Evolutionary conservation across 805 yeast species (phyloP).

Genomic region (Metschnikowia arizonensis): DNA sequence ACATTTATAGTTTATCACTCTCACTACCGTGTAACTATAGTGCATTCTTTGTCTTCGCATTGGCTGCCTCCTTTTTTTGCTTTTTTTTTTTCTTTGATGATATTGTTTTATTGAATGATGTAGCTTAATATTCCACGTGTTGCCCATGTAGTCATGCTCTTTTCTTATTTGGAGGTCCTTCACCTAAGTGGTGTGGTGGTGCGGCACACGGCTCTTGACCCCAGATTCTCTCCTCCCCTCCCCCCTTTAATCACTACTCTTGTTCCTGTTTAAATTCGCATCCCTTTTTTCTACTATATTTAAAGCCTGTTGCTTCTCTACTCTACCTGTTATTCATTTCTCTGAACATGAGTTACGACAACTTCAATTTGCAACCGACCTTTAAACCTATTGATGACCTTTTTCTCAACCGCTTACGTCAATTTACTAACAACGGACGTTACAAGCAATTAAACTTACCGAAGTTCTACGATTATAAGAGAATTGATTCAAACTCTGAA

Average conservation of each 20-base stretch:
- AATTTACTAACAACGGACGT: conserved; percentile 77
- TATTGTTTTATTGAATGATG: background rate
- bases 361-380: conserved; percentile 47
- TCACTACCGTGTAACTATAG: background rate
- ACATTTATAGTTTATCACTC: no score
- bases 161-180: conserved; percentile 5
- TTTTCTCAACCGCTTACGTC: conserved; percentile 68
- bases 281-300: background rate
- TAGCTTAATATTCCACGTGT: background rate
- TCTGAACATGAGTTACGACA: conserved; percentile 15
- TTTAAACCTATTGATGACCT: conserved; percentile 74
- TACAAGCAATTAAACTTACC: conserved; percentile 72
- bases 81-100: no score
- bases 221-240: conserved; percentile 4
- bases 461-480: conserved; percentile 63
- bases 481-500: conserved; percentile 44
- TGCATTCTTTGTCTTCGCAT: no score
- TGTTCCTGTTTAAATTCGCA: background rate
- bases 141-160: background rate
- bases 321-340: background rate
- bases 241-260: background rate
- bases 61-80: no score
- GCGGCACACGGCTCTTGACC: conserved; percentile 3
- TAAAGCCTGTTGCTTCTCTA: background rate
- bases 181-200: conserved; percentile 1